phyloP scores from a whole-genome alignment of 2,329 filamentous ascomycete species.

The Trichoderma semiorbis region DNA sequence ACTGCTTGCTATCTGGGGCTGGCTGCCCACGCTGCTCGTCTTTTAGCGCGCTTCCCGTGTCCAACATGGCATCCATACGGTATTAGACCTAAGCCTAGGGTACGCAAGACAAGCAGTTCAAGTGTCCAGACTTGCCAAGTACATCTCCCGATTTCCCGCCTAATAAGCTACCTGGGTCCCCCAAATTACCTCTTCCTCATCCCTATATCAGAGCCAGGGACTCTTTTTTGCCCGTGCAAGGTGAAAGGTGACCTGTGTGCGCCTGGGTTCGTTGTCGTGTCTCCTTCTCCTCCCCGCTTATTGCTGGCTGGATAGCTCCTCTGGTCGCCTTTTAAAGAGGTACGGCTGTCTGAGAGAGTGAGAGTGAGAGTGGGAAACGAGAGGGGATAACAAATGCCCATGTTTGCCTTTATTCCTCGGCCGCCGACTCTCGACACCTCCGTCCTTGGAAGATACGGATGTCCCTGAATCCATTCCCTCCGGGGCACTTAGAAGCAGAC shows the following conservation, averaged over 20 bases:
- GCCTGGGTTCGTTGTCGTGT: background rate
- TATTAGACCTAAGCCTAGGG: constrained; percentile 17
- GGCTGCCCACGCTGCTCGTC: constrained; percentile 10
- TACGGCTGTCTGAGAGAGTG: background rate
- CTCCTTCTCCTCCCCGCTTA: constrained; percentile 15
- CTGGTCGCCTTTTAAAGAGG: constrained; percentile 3
- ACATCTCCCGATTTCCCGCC: constrained; percentile 11
- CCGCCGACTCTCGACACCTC: constrained; percentile 4
- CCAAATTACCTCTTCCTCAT: constrained; percentile 5
- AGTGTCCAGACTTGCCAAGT: constrained; percentile 6
- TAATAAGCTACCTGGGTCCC: constrained; percentile 16
- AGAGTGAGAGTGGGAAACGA: background rate
- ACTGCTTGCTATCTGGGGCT: constrained; percentile 18
- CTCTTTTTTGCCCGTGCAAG: background rate
- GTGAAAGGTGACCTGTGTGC: background rate
- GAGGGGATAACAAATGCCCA: background rate
- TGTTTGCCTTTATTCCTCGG: background rate
- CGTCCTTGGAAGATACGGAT: constrained; percentile 1
- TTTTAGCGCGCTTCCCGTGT: constrained; percentile 18
- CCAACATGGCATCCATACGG: constrained; percentile 17
- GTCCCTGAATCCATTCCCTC: constrained; percentile 1
- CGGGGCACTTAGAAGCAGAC: constrained; percentile 1
- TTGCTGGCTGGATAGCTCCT: constrained; percentile 15
- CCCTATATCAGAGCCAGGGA: constrained; percentile 14
- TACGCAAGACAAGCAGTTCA: constrained; percentile 7